A percentile compares a stretch with the other conserved stretches of the same genome.
Evolutionary conservation across 495 filamentous ascomycete genomes (phyloP).

Genomic region (Xylaria acuta): DNA sequence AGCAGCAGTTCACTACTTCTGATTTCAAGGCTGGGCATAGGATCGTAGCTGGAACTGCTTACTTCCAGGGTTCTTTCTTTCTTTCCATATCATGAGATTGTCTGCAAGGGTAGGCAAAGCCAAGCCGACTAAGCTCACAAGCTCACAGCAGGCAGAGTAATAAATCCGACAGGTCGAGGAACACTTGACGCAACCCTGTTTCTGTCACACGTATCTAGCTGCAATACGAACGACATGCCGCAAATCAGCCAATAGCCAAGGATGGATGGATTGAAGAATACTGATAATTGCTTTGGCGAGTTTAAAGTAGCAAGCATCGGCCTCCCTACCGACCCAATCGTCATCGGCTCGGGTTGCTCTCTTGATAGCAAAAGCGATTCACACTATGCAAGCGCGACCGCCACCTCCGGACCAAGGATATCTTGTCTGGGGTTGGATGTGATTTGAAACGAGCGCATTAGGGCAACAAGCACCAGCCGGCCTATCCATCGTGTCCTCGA

Average conservation of each 20-base stretch:
- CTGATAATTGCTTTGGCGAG: not conserved
- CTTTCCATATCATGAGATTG: constrained; percentile 8
- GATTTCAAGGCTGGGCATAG: not conserved
- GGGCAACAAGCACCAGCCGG: constrained; percentile 2
- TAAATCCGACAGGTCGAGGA: constrained; percentile 1
- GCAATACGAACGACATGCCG: not conserved
- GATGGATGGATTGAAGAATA: not conserved
- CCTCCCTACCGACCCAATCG: not conserved
- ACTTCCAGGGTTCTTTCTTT: constrained; percentile 3
- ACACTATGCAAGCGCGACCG: constrained; percentile 1
- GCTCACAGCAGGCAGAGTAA: not conserved
- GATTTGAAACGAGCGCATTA: constrained; percentile 14
- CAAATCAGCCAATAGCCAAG: not conserved
- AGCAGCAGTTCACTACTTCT: not conserved
- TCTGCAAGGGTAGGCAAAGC: not conserved
- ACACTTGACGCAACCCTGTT: not conserved
- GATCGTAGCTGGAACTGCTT: not conserved
- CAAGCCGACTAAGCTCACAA: not conserved
- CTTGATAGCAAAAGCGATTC: not conserved
- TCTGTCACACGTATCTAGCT: not conserved
- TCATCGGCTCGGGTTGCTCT: not conserved
- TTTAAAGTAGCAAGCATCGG: not conserved
- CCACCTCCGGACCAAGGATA: not conserved
- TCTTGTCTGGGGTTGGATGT: constrained; percentile 14
- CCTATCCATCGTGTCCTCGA: not conserved